Conservation (phyloP, 1,139 yeast genomes). For the Suhomyces bokatorum region DNA sequence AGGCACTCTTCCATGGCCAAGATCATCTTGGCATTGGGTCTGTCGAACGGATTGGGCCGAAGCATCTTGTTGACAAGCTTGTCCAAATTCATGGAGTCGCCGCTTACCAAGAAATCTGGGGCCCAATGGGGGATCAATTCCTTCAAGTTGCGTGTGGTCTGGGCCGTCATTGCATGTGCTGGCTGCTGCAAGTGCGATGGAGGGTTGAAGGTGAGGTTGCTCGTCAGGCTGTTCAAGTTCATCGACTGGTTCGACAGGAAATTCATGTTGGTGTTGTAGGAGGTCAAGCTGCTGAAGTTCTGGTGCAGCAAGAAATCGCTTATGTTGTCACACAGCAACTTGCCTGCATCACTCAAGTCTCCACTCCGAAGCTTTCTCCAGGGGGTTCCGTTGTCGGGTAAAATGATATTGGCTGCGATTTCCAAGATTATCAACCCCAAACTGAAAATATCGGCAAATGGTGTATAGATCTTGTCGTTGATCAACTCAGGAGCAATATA, state of each 20-base stretch:
- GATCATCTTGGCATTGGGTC: conserved; percentile 78
- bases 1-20: conserved; percentile 71
- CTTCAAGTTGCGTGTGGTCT: conserved; percentile 17
- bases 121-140: conserved; percentile 71
- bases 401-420: conserved; percentile 90
- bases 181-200: conserved; percentile 11
- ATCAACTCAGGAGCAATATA: conserved; percentile 97
- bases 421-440: conserved; percentile 91
- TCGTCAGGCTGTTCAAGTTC: conserved; percentile 10
- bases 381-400: conserved; percentile 95
- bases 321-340: conserved; percentile 59
- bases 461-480: conserved; percentile 77
- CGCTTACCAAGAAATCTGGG: conserved; percentile 74
- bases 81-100: conserved; percentile 72
- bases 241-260: conserved; percentile 14
- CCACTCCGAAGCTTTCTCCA: conserved; percentile 98
- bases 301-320: conserved; percentile 47
- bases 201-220: conserved; percentile 10
- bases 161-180: conserved; percentile 8
- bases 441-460: conserved; percentile 92
- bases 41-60: conserved; percentile 75
- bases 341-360: conserved; percentile 93
- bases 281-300: conserved; percentile 38
- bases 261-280: conserved; percentile 26
- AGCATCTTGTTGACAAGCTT: conserved; percentile 85